Conservation (phyloP, 164 flowering plant species). For the grape (Vitis vinifera) region DNA sequence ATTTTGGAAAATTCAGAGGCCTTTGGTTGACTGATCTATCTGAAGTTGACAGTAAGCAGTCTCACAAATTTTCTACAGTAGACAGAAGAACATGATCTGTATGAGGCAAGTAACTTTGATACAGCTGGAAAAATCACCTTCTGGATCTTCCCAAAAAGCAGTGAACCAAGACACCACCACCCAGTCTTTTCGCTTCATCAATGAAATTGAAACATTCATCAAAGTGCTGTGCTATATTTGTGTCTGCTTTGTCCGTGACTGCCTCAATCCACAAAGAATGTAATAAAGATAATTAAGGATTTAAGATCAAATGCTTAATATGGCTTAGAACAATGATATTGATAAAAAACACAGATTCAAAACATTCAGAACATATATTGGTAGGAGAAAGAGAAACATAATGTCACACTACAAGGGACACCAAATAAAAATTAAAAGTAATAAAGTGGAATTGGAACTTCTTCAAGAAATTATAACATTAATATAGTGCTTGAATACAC, state of each 20-base stretch:
- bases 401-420: not conserved
- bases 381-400: not conserved
- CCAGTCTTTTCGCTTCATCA: slow-evolving; percentile 72
- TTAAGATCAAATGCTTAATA: slow-evolving; percentile 3
- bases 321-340: no score
- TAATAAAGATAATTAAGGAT: slow-evolving; percentile 3
- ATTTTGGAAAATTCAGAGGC: no score
- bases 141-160: slow-evolving; percentile 89
- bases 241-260: slow-evolving; percentile 62
- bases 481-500: not conserved
- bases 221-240: slow-evolving; percentile 56
- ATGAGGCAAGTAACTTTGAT: not conserved
- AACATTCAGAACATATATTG: not conserved
- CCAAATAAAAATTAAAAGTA: not conserved
- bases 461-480: not conserved
- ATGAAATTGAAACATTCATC: slow-evolving; percentile 80
- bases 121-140: slow-evolving; percentile 49
- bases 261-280: slow-evolving; percentile 24
- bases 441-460: not conserved
- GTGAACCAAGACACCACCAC: slow-evolving; percentile 87
- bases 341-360: not conserved
- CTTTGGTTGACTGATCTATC: no score
- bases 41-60: no score
- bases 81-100: not conserved
- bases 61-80: not conserved